Base-by-base conservation (phyloP, 192 early-diverging fungal genomes). In the Thamnidium elegans region DNA sequence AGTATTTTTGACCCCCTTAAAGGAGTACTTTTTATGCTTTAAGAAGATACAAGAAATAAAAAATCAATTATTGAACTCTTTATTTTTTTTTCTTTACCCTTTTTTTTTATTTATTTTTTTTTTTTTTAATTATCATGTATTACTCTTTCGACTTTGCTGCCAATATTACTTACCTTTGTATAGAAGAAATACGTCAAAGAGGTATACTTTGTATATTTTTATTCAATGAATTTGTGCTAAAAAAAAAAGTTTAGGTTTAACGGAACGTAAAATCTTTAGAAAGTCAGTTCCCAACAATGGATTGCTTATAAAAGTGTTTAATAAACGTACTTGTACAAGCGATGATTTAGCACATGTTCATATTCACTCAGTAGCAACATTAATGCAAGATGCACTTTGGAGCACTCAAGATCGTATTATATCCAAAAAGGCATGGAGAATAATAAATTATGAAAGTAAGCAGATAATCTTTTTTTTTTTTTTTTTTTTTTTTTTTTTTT, bases 401-500 rank as follows among this genome's bases (percentile, higher is more conserved):
- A 32, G 65, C 20, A 67, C 65, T 44, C 64, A 61, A 19, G 64
- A 72, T 15, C 48, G 70, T 4, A 72, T 72, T 31, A 48, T 72
- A 42, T 56, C 70, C 21, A 66, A 66, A 50, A 72, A 72, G 48
- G 42, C 58, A 21, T 72, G 70, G 70, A 58, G 70, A 17, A 62
- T 26, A 14, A 72, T 72, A 23, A 72, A 72, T 50, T 72, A 72
- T 50, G 59, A 72, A 21, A 72, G 70, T 72, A 56, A 63, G 61
- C n/a, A n/a, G n/a, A n/a, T n/a, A n/a, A n/a, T n/a, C n/a, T n/a
- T n/a, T n/a, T n/a, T n/a, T n/a, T n/a, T n/a, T n/a, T n/a, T n/a
- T n/a, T n/a, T n/a, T n/a, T n/a, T n/a, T n/a, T n/a, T n/a, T n/a
- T n/a, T n/a, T n/a, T n/a, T n/a, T n/a, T n/a, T n/a, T n/a, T n/a